These are phyloP conservation scores for Urochloa ruziziensis DNA, from an alignment of 176 grass and related monocot species.

Conservation along the genomic window DNA sequence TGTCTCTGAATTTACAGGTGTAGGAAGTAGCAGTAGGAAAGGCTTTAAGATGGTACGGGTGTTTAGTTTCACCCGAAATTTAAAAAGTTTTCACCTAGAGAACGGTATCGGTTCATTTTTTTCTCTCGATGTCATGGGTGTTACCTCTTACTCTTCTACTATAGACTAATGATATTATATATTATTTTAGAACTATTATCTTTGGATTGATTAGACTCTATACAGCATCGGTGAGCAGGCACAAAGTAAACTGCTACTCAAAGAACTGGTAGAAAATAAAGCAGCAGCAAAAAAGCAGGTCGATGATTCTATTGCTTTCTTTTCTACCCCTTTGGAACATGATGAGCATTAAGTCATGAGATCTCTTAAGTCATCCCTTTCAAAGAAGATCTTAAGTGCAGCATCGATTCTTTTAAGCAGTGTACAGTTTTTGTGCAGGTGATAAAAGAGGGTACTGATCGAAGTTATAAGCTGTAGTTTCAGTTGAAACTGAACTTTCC, in stretches of 20 bases:
- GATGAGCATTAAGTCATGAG: background rate
- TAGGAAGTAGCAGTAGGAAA: no score
- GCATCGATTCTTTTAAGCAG: background rate
- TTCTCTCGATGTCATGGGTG: background rate
- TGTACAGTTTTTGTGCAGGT: background rate
- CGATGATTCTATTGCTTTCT: background rate
- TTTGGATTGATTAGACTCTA: background rate
- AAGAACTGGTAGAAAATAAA: background rate
- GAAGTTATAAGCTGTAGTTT: background rate
- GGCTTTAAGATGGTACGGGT: no score
- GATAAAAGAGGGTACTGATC: background rate
- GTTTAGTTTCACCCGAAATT: no score
- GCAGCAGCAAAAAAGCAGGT: background rate
- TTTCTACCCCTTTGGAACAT: background rate
- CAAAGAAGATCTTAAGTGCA: background rate
- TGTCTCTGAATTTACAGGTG: no score
- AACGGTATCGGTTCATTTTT: no score
- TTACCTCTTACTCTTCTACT: background rate
- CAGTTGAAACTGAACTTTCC: background rate
- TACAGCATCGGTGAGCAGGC: background rate
- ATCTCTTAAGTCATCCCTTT: no score
- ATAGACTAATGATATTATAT: no score
- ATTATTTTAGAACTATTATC: background rate
- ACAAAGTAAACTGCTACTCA: background rate
- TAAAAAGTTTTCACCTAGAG: no score